A percentile compares a stretch with the other conserved stretches of the same genome.
Conservation (phyloP, 306 rosid species). For the Inga laurina region DNA sequence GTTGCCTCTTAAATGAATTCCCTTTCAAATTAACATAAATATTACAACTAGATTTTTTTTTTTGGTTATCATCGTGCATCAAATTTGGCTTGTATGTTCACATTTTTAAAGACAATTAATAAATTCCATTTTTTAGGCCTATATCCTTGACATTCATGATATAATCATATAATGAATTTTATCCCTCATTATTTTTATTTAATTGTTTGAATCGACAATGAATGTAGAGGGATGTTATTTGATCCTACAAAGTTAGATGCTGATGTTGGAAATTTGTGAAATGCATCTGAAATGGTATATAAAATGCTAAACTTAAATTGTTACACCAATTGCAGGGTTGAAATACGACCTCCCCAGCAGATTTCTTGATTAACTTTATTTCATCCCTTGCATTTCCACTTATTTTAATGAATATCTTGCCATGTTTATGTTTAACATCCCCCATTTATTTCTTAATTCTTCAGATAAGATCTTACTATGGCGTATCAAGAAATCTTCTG, state of each 20-base stretch:
- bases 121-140: neutral
- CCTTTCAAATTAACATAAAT: slow-evolving; percentile 4
- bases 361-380: neutral
- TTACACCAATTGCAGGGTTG: neutral
- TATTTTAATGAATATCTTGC: neutral
- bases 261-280: neutral
- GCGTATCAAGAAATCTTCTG: slow-evolving; percentile 87
- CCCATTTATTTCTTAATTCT: slow-evolving; percentile 27
- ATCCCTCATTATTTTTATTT: neutral
- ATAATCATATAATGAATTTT: neutral
- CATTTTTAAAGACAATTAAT: slow-evolving; percentile 5
- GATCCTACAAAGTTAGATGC: slow-evolving; percentile 6
- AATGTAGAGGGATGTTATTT: slow-evolving; percentile 13
- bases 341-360: neutral
- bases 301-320: neutral
- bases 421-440: slow-evolving; percentile 3
- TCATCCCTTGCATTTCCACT: neutral
- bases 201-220: neutral
- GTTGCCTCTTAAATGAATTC: neutral
- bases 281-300: neutral
- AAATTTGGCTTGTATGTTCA: slow-evolving; percentile 15
- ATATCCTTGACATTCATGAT: slow-evolving; percentile 14
- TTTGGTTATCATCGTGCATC: slow-evolving; percentile 3
- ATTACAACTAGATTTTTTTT: slow-evolving; percentile 6
- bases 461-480: slow-evolving; percentile 95